A percentile compares a stretch with the other conserved stretches of the same genome.
Evolutionary conservation across 495 filamentous ascomycete species (phyloP).

Genomic region (Aspergillus campestris): DNA sequence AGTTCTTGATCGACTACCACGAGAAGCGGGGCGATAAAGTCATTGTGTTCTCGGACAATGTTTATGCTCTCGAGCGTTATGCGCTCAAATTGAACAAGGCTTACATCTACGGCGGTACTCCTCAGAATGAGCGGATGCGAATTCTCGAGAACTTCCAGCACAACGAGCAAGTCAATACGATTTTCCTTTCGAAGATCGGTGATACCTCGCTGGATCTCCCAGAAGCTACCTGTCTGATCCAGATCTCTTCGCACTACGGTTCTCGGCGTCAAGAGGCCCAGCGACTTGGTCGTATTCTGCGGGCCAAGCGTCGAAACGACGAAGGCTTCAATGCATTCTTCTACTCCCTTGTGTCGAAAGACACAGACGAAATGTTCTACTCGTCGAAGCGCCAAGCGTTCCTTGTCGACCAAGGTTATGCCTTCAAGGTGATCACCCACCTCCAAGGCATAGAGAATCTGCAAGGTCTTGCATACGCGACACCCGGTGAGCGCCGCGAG

Average conservation of each 20-base stretch:
- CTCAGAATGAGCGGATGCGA: conserved; percentile 74
- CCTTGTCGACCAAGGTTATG: conserved; percentile 96
- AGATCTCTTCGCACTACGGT: conserved; percentile 97
- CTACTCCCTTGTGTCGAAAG: conserved; percentile 93
- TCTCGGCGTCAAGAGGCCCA: conserved; percentile 97
- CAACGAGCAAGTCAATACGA: conserved; percentile 85
- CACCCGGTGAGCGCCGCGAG: conserved; percentile 75
- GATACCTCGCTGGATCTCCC: conserved; percentile 96
- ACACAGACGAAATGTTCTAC: conserved; percentile 98
- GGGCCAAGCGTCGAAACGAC: conserved; percentile 93
- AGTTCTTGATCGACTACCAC: conserved; percentile 96
- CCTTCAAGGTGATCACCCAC: conserved; percentile 98
- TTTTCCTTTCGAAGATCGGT: conserved; percentile 97
- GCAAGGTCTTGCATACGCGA: conserved; percentile 69
- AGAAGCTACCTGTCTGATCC: conserved; percentile 94
- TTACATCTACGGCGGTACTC: conserved; percentile 89
- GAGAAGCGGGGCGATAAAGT: conserved; percentile 95
- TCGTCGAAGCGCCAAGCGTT: conserved; percentile 96
- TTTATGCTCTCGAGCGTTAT: conserved; percentile 84
- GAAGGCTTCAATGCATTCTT: conserved; percentile 99
- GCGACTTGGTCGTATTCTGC: conserved; percentile 85
- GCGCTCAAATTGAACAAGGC: conserved; percentile 78
- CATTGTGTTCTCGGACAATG: conserved; percentile 98
- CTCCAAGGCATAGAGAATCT: conserved; percentile 83
- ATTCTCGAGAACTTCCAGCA: conserved; percentile 97